phyloP scores from a whole-genome alignment of 169 alveolate genomes.

The Plasmodium vivax region DNA sequence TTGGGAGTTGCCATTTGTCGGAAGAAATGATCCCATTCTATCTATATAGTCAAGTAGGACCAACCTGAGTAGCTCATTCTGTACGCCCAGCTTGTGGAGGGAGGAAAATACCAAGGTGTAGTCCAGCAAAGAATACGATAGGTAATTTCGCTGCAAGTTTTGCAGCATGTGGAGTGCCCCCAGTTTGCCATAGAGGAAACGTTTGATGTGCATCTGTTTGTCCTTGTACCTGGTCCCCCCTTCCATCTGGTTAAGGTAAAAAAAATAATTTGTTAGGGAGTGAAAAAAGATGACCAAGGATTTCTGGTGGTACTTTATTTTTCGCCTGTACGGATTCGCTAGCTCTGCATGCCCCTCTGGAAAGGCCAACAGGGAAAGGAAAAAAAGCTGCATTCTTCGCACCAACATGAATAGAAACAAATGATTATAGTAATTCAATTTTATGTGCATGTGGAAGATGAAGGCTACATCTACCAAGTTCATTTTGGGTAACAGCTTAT shows the following conservation, averaged over 20 bases:
- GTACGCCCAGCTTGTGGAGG: slow-evolving; percentile 10
- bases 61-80: not conserved
- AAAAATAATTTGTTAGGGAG: slow-evolving; percentile 25
- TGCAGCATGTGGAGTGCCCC: not conserved
- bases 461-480: slow-evolving; percentile 34
- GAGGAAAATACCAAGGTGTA: slow-evolving; percentile 9
- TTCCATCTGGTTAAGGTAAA: slow-evolving; percentile 1
- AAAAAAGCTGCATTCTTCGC: not conserved
- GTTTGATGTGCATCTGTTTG: not conserved
- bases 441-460: slow-evolving; percentile 52
- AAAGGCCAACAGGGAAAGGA: not conserved
- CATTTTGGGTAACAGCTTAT: slow-evolving; percentile 16
- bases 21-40: not conserved
- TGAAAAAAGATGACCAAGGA: slow-evolving; percentile 47
- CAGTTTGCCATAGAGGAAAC: slow-evolving; percentile 10
- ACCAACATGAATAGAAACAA: slow-evolving; percentile 45
- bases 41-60: slow-evolving; percentile 12
- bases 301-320: slow-evolving; percentile 20
- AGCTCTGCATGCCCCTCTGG: not conserved
- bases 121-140: not conserved
- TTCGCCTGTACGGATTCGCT: not conserved
- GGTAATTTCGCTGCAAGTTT: not conserved
- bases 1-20: not conserved
- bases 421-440: slow-evolving; percentile 45
- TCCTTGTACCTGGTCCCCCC: slow-evolving; percentile 6